Conservation (phyloP, 257 asterid genomes). For the Solanum stenotomum region DNA sequence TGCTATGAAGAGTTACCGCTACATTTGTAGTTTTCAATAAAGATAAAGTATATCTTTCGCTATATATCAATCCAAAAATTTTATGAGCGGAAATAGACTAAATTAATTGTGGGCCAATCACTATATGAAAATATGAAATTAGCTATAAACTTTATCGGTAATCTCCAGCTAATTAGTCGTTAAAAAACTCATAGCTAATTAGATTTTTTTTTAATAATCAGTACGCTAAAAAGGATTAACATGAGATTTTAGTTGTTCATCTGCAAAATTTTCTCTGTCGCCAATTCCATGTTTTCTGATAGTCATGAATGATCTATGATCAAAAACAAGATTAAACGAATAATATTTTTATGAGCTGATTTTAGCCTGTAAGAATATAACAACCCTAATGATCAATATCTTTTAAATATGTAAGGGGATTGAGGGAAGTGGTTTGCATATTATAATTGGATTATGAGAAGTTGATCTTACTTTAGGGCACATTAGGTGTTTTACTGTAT, state of each 20-base stretch:
- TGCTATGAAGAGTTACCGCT: neutral
- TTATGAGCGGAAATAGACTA: too few relatives aligned
- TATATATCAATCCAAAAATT: too few relatives aligned
- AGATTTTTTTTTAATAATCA: too few relatives aligned
- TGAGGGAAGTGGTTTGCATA: neutral
- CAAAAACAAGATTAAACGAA: neutral
- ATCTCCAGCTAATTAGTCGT: too few relatives aligned
- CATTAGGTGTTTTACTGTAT: conserved; percentile 16
- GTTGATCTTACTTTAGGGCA: conserved; percentile 28
- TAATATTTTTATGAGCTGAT: neutral
- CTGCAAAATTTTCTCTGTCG: too few relatives aligned
- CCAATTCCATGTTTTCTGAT: neutral
- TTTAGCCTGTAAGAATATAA: neutral
- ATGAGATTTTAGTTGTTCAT: neutral
- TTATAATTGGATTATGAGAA: neutral
- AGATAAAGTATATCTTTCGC: too few relatives aligned
- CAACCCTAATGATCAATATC: neutral
- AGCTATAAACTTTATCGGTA: too few relatives aligned
- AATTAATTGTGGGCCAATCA: neutral
- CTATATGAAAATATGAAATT: too few relatives aligned
- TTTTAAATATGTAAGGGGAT: neutral
- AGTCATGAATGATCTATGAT: neutral
- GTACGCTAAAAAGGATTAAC: neutral
- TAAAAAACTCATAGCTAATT: neutral
- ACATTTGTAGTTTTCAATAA: neutral